These are phyloP conservation scores for Capsicum pubescens DNA, from an alignment of 257 asterid species.

Conservation along the genomic window DNA sequence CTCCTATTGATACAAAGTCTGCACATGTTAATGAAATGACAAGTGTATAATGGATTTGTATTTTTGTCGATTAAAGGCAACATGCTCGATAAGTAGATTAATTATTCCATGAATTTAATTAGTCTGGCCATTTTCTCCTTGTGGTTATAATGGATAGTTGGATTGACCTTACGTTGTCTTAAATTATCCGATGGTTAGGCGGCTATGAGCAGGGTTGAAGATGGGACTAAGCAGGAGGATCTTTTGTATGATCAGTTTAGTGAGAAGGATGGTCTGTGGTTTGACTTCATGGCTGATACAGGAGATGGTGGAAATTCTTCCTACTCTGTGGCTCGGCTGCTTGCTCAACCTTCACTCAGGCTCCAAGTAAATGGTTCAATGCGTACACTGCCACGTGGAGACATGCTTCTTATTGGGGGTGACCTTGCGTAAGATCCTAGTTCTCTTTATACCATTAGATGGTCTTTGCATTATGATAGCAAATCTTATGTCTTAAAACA, in stretches of 20 bases:
- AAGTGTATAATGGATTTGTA: neutral
- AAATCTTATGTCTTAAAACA: neutral
- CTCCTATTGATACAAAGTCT: conserved; percentile 13
- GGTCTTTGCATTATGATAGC: neutral
- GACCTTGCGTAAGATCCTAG: conserved; percentile 93
- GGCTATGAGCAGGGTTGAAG: conserved; percentile 92
- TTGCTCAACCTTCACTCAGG: conserved; percentile 86
- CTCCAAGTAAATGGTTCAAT: conserved; percentile 56
- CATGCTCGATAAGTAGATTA: neutral
- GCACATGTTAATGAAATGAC: neutral
- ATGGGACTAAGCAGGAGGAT: conserved; percentile 77
- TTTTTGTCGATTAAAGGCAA: neutral
- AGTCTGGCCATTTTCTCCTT: neutral
- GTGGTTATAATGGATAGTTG: neutral
- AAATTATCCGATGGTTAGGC: conserved; percentile 56
- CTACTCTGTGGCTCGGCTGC: conserved; percentile 86
- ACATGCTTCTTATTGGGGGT: conserved; percentile 96
- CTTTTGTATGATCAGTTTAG: conserved; percentile 86
- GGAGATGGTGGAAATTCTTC: conserved; percentile 99
- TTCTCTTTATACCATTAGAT: neutral
- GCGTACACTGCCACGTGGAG: conserved; percentile 73
- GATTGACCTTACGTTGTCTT: neutral
- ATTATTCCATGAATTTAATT: neutral
- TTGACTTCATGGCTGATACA: conserved; percentile 99
- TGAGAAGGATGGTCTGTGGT: conserved; percentile 90